phyloP scores from a whole-genome alignment of 257 asterid genomes.

The Craterostigma plantagineum region DNA sequence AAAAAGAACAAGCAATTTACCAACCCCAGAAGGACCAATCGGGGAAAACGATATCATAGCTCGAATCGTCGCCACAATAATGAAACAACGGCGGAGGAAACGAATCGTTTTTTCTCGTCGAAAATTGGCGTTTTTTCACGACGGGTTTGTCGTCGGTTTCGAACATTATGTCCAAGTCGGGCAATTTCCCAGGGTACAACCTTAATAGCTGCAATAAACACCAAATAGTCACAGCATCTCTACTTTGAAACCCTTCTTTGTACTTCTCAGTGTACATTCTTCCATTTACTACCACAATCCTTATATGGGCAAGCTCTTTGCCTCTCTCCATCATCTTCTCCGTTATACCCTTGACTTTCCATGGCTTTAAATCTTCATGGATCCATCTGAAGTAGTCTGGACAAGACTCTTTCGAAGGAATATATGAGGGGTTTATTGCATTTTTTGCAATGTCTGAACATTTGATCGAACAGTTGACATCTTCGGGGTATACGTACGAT shows the following conservation, averaged over 20 bases:
- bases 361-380: slow-evolving; percentile 66
- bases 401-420: slow-evolving; percentile 12
- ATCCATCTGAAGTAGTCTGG: slow-evolving; percentile 78
- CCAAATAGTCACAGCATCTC: slow-evolving; percentile 71
- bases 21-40: slow-evolving; percentile 99
- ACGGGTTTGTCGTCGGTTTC: slow-evolving; percentile 47
- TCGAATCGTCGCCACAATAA: slow-evolving; percentile 38
- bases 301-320: slow-evolving; percentile 24
- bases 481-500: no score
- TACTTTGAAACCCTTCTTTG: slow-evolving; percentile 42
- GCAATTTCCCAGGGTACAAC: slow-evolving; percentile 51
- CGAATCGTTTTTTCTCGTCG: no score
- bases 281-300: slow-evolving; percentile 38
- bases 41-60: slow-evolving; percentile 60
- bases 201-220: slow-evolving; percentile 70
- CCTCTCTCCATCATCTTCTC: slow-evolving; percentile 35
- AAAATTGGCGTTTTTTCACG: slow-evolving; percentile 19
- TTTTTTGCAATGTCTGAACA: no score
- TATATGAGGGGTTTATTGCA: no score
- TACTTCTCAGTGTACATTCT: slow-evolving; percentile 39
- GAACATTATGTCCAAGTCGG: slow-evolving; percentile 58
- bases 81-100: slow-evolving; percentile 71
- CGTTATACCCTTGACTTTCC: slow-evolving; percentile 51
- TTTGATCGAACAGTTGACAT: no score
- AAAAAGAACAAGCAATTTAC: slow-evolving; percentile 26